Base-by-base conservation (phyloP, 2,329 filamentous ascomycete species). In the Cadophora luteo-olivacea region DNA sequence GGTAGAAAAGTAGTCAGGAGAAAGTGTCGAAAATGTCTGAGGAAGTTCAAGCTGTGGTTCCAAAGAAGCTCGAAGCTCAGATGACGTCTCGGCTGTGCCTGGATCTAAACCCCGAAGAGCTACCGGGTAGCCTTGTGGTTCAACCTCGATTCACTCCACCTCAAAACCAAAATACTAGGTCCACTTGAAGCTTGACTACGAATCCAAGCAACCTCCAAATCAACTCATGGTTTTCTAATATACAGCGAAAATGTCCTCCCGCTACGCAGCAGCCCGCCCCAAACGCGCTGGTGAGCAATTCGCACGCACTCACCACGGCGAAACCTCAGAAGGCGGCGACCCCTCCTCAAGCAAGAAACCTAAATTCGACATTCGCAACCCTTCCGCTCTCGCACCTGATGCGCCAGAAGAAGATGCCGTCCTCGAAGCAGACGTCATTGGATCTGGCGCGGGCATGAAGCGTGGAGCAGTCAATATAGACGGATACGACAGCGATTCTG, bases 381-480 rank as follows among this genome's bases (percentile, higher is more conserved):
- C 96, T 3, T 97, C 94, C 19, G 94, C 92, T 0, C 87, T 99
- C 4, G 95, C 93, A 1, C 90, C 94, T 0, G 93, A 97, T 78
- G 91, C 89, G 1, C 86, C 87, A 1, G 91, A 92, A 71, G 89
- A 92, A 55, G 91, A 94, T 74, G 88, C 89, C 0, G 87, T 95
- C 33, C 87, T 99, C 9, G 93, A 97, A 62, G 93, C 94, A 25
- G 96, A 98, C 77, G 94, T 97, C 49, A 97, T 98, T 72, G 94
- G 94, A 19, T 86, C 86, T 64, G 88, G 88, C 1, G 86, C 88
- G 38, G 87, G 89, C 51, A 92, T 93, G 0, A 97, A 97, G 79
- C 92, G 96, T 71, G 95, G 95, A 73, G 96, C 95, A 0, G 92
- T 99, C 66, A 97, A 98, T 77, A 89, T 99, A 51, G 96, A 98